Base-by-base conservation (phyloP, 2,329 filamentous ascomycete species). In the Penicillium sp. region DNA sequence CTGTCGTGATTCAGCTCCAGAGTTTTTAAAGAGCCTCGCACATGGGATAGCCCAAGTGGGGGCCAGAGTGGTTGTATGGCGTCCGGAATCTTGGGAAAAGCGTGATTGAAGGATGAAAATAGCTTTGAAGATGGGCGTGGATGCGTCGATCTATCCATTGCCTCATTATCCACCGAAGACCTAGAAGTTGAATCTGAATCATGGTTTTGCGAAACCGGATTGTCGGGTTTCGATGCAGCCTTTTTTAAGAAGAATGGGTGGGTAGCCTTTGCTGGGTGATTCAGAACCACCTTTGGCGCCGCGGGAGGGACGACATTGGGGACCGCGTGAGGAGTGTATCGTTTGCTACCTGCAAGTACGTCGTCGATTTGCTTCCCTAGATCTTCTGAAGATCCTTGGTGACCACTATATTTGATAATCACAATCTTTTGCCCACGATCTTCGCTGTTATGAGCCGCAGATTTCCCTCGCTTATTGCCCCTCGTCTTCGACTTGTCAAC, bases 191-290 rank as follows among this genome's bases (percentile, higher is more conserved):
- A 30, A 54, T 55, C 38, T 29, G 54, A 30, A 13, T 5, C 19
- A 9, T 48, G 44, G 31, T 23, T 3, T 60, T 58, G 11, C 56
- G 29, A 50, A 45, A 19, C 7, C 35, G 30, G 13, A 4, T 29
- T 8, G 5, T 67, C 64, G 0, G 61, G 5, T 23, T 69, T 71
- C 30, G 63, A 73, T 8, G 76, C 73, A 7, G 80, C 23, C 67
- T 88, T 90, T 6, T 84, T 86, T 17, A 83, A 71, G 70, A 93
- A 93, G 71, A 93, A 91, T 0, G 90, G 90, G 75, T 93, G 88
- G 0, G 86, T 84, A 1, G 80, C 67, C 68, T 85, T 88, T 7
- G 74, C 67, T 48, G 76, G 69, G 59, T 68, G 56, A 15, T 69
- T 68, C 58, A 72, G 67, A 35, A 59, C 65, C 30, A 23, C 17